phyloP scores from a whole-genome alignment of 352 stramenopile species.

The Blastocystis sp. region DNA sequence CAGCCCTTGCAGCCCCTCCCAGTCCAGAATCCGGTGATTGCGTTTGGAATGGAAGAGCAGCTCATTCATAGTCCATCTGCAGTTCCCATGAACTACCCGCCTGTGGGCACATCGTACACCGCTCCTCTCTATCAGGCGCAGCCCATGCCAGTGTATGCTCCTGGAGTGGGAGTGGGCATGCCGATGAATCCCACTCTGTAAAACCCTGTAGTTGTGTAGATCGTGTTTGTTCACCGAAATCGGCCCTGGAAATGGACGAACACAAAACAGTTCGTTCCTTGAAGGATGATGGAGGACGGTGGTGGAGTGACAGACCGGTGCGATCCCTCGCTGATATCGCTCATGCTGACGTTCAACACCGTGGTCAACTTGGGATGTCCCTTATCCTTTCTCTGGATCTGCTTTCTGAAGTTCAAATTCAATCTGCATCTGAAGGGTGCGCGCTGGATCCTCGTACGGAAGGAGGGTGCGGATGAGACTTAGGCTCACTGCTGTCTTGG shows the following conservation, averaged over 20 bases:
- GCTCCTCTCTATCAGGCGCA: too few species aligned
- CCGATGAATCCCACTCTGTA: too few species aligned
- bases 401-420: constrained; percentile 21
- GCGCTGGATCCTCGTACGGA: constrained; percentile 47
- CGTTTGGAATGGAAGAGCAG: too few species aligned
- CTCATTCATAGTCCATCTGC: too few species aligned
- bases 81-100: too few species aligned
- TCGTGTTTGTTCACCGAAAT: too few species aligned
- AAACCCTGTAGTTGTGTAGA: too few species aligned
- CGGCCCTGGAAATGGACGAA: too few species aligned
- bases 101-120: too few species aligned
- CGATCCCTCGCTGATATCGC: constrained; percentile 21
- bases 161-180: too few species aligned
- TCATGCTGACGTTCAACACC: constrained; percentile 61
- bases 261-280: too few species aligned
- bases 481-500: constrained; percentile 35
- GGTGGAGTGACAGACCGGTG: not conserved
- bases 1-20: not conserved
- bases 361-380: constrained; percentile 36
- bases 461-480: not conserved
- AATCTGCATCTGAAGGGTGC: constrained; percentile 1
- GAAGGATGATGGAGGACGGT: not conserved
- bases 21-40: not conserved
- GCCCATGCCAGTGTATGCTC: too few species aligned
- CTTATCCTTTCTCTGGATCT: constrained; percentile 38